A percentile compares a stretch with the other conserved stretches of the same genome.
Evolutionary conservation across 2,329 filamentous ascomycete species (phyloP).

Genomic region (Tolypocladium sp.): DNA sequence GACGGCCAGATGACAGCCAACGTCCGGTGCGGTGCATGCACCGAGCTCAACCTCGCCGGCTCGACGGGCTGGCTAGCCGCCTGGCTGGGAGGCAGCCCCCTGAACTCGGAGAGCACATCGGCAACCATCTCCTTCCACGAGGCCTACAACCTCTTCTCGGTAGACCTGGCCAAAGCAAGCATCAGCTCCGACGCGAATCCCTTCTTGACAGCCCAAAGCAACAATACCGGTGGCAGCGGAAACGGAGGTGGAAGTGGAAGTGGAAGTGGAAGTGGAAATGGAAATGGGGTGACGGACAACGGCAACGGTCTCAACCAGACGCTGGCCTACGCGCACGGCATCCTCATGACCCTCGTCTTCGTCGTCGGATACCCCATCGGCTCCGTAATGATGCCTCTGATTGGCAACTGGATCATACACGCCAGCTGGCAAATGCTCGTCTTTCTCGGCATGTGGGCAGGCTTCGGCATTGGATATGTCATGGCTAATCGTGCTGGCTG

Average conservation of each 20-base stretch:
- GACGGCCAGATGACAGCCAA: conserved; percentile 50
- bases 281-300: neutral
- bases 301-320: conserved; percentile 11
- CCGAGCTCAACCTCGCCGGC: conserved; percentile 32
- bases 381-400: conserved; percentile 48
- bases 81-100: conserved; percentile 36
- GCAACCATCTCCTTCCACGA: conserved; percentile 38
- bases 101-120: conserved; percentile 31
- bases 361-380: conserved; percentile 51
- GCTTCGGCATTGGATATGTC: conserved; percentile 48
- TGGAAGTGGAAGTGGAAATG: conserved; percentile 1
- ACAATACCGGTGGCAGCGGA: neutral
- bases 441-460: conserved; percentile 49
- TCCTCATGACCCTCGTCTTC: conserved; percentile 53
- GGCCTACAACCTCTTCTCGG: conserved; percentile 28
- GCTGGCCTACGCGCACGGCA: conserved; percentile 39
- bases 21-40: conserved; percentile 44
- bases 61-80: conserved; percentile 42
- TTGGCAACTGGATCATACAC: conserved; percentile 50
- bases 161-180: conserved; percentile 39
- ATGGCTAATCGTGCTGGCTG: conserved; percentile 28
- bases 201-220: conserved; percentile 23
- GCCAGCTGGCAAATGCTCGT: conserved; percentile 43
- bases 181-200: conserved; percentile 42
- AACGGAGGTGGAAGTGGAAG: conserved; percentile 5